Conservation (phyloP, 345 rosid species). For the Atalantia buxifolia region DNA sequence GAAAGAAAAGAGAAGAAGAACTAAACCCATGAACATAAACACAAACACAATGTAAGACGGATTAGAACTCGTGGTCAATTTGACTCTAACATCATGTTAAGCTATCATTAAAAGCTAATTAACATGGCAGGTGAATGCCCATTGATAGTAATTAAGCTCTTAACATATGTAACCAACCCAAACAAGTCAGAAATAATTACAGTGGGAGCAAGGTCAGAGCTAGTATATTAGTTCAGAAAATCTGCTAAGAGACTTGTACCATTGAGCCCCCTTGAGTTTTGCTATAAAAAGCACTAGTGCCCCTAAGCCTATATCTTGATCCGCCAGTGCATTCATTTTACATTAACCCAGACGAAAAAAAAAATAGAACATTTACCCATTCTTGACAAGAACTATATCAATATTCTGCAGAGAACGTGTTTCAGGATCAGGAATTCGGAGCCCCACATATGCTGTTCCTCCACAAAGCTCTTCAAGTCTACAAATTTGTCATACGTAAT, state of each 20-base stretch:
- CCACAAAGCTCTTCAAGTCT: conserved; percentile 87
- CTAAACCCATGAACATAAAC: neutral
- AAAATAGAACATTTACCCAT: conserved; percentile 33
- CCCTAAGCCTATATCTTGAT: no score
- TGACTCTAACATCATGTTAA: neutral
- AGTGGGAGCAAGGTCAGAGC: no score
- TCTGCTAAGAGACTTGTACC: no score
- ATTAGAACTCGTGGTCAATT: neutral
- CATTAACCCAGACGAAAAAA: neutral
- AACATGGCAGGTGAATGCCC: neutral
- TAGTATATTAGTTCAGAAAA: no score
- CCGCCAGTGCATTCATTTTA: neutral
- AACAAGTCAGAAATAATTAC: neutral
- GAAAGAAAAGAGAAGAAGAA: neutral
- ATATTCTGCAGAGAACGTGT: conserved; percentile 65
- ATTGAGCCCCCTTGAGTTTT: no score
- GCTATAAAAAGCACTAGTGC: no score
- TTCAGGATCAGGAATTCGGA: conserved; percentile 84
- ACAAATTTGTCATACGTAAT: neutral
- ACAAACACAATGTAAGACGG: neutral
- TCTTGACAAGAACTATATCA: conserved; percentile 66
- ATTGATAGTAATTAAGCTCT: no score
- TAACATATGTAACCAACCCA: neutral
- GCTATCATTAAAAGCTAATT: neutral
- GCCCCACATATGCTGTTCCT: conserved; percentile 79